Conservation (phyloP, 176 grass and related monocot species). For the Elymus sibiricus region DNA sequence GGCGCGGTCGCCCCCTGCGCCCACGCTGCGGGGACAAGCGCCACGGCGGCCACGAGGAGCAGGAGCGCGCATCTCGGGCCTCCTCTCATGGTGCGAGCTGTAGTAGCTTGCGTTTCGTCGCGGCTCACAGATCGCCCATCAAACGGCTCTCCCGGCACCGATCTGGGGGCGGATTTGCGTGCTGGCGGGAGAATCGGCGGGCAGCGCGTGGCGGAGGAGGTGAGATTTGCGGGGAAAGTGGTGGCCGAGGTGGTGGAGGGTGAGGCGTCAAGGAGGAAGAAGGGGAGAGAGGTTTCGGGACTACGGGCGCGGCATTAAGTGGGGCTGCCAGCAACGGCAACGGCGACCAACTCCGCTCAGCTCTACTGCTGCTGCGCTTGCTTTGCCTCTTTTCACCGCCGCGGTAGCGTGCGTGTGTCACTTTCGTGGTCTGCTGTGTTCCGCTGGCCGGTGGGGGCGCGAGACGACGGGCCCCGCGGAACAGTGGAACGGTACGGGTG, state of each 20-base stretch:
- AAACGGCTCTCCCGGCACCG: conserved; percentile 23
- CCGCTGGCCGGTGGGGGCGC: conserved; percentile 4
- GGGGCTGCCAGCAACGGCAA: conserved; percentile 15
- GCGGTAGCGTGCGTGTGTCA: not conserved
- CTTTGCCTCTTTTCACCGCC: not conserved
- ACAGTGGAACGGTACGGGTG: not conserved
- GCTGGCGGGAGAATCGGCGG: not conserved
- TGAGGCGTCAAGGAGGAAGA: not conserved
- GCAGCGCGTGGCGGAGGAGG: not conserved
- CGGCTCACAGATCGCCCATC: conserved; percentile 50
- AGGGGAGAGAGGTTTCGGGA: not conserved
- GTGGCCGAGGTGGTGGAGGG: not conserved
- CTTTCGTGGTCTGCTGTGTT: not conserved
- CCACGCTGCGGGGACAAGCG: not conserved
- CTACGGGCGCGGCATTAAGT: conserved; percentile 35
- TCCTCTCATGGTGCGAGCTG: conserved; percentile 8
- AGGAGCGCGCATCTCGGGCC: not conserved
- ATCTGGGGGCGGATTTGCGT: conserved; percentile 20
- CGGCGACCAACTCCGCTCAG: conserved; percentile 26
- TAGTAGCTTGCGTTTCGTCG: not conserved
- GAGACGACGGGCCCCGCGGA: fast-evolving
- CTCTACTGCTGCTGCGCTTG: not conserved
- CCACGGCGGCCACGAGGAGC: conserved; percentile 21
- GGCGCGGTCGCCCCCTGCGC: conserved; percentile 29
- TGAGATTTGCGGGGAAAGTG: conserved; percentile 35